Evolutionary conservation across 345 rosid species (phyloP).

Genomic region (Aurinia saxatilis): DNA sequence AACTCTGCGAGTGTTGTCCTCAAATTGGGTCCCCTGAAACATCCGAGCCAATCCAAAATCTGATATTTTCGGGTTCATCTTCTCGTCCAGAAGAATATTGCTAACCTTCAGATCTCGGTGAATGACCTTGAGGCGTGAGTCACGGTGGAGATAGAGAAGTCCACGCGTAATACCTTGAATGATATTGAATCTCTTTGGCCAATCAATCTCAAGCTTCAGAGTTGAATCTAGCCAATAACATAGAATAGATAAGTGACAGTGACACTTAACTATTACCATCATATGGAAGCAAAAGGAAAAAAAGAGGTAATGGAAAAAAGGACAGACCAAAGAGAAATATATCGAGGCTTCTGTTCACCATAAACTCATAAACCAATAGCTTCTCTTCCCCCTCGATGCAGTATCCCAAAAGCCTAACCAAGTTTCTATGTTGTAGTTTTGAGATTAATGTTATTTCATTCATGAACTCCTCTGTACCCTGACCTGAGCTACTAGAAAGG

Average conservation of each 20-base stretch:
- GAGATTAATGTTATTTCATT: too few relatives aligned
- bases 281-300: background rate
- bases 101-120: slow-evolving; percentile 25
- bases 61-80: slow-evolving; percentile 23
- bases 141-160: slow-evolving; percentile 27
- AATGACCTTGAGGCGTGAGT: slow-evolving; percentile 28
- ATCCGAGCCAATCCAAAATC: slow-evolving; percentile 29
- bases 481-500: too few relatives aligned
- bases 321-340: slow-evolving; percentile 39
- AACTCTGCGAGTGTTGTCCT: slow-evolving; percentile 24
- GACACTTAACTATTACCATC: background rate
- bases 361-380: too few relatives aligned
- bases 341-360: slow-evolving; percentile 59
- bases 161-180: too few relatives aligned
- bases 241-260: background rate
- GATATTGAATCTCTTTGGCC: slow-evolving; percentile 30
- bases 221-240: slow-evolving; percentile 13
- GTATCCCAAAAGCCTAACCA: too few relatives aligned
- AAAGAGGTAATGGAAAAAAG: background rate
- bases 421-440: too few relatives aligned
- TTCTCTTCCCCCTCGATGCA: too few relatives aligned
- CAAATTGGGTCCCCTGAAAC: slow-evolving; percentile 27
- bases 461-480: too few relatives aligned
- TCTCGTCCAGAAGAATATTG: slow-evolving; percentile 25
- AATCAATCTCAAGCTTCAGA: slow-evolving; percentile 12